phyloP scores from a whole-genome alignment of 2,329 filamentous ascomycete species.

The Thermochaetoides dissita region DNA sequence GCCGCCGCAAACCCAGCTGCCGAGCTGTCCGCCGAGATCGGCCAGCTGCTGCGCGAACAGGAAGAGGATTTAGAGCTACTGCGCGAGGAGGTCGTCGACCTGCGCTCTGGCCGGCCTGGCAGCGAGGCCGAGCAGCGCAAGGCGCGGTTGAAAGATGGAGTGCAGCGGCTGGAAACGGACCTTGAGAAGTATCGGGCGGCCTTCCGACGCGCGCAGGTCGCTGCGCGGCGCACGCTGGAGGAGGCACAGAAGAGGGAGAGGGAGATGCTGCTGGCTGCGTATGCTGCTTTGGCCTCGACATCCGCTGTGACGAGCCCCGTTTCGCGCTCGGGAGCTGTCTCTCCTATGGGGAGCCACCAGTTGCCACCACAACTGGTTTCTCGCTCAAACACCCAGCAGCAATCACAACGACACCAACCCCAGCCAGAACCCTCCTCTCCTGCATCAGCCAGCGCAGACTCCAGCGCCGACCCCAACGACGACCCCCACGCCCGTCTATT shows the following conservation, averaged over 20 bases:
- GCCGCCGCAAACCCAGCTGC: conserved; percentile 43
- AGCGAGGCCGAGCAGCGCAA: conserved; percentile 48
- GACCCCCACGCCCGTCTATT: conserved; percentile 13
- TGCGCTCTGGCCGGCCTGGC: conserved; percentile 37
- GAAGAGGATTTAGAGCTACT: conserved; percentile 76
- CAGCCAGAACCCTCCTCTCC: conserved; percentile 2
- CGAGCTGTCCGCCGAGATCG: conserved; percentile 71
- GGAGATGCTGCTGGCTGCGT: conserved; percentile 56
- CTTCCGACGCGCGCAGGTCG: conserved; percentile 71
- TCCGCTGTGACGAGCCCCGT: conserved; percentile 5
- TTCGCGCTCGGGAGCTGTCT: conserved; percentile 22
- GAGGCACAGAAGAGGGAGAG: conserved; percentile 63
- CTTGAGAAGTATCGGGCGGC: conserved; percentile 49
- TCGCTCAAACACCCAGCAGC: too few species aligned
- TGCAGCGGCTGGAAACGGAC: conserved; percentile 54
- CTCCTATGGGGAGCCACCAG: conserved; percentile 8
- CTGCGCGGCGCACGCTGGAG: conserved; percentile 62
- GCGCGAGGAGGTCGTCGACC: conserved; percentile 61
- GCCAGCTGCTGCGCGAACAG: conserved; percentile 59
- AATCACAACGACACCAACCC: background rate
- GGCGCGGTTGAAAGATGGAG: conserved; percentile 50
- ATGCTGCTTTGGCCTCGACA: conserved; percentile 24
- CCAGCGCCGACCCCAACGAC: background rate
- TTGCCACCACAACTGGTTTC: too few species aligned
- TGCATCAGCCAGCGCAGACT: background rate